Evolutionary conservation across 192 early-diverging fungal genomes (phyloP), one percentile per base, ranked within the genome.

Genomic region (Dissophora globulifera): DNA sequence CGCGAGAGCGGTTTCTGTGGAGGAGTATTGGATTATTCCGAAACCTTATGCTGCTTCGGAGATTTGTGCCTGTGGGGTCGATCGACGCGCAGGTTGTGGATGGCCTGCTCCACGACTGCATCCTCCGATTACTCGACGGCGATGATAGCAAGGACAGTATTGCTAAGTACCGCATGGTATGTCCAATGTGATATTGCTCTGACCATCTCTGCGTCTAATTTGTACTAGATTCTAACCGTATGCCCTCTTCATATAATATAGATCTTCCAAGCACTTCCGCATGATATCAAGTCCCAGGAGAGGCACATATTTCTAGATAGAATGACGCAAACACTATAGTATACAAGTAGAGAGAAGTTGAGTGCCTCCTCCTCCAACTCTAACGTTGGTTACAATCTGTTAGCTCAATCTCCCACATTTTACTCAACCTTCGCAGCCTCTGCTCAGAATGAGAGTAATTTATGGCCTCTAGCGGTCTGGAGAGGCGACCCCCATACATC

Each of bases 31-130:
- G 63, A 16, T 26, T 76, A 22, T 76, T 76, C 47, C 23, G 58
- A 17, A 76, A 76, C 47, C 33, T 76, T 42, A 67, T 76, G 64
- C 25, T 46, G 35, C 62, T 76, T 11, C 62, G 72, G 4, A 50
- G 64, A 58, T 64, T 76, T 50, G 58, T 62, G 29, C 62, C 72
- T 43, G n/a, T 50, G 0, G 46, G 43, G 16, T 27, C 50, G 17
- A 55, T 76, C 13, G 72, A 76, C 25, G 42, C 46, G 31, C 50
- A 20, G 7, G 72, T 76, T 1, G 64, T 76, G 0, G 72, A 76
- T 43, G 72, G 63, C 2, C 45, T 76, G n/a, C 29, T 76, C 45
- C 72, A 76, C 38, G 72, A 76, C 22, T 76, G 72, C 38, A 76
- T 76, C 40, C 25, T 76, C 12, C 42, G 72, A n/a, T 22, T 76